Evolutionary conservation across 257 asterid species (phyloP).

Genomic region (Solanum stenotomum): DNA sequence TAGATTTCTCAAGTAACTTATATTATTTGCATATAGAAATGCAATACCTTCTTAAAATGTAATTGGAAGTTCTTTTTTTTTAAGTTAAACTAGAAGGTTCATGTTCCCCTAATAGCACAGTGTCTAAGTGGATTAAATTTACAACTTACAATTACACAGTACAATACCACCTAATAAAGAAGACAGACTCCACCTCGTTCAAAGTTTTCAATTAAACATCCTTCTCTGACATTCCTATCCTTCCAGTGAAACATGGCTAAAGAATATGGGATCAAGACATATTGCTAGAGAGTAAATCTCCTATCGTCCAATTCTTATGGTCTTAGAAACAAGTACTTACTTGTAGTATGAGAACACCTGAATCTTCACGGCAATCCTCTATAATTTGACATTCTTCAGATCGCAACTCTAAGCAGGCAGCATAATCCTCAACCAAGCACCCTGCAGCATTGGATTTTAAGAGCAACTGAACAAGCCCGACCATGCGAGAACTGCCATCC

Average conservation of each 20-base stretch:
- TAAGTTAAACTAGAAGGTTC: neutral
- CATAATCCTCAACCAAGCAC: conserved; percentile 83
- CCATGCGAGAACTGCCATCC: conserved; percentile 76
- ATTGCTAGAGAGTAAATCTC: neutral
- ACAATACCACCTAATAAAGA: neutral
- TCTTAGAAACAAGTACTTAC: conserved; percentile 30
- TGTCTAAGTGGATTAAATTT: neutral
- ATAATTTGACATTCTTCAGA: conserved; percentile 71
- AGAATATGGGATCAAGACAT: neutral
- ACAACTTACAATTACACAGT: neutral
- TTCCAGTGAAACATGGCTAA: neutral
- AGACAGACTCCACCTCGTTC: neutral
- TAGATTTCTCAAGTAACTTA: neutral
- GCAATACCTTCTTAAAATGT: neutral
- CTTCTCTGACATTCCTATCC: neutral
- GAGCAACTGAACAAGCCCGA: conserved; percentile 85
- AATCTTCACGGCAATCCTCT: conserved; percentile 78
- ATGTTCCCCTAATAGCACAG: neutral
- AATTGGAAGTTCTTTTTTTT: neutral
- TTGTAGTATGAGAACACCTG: conserved; percentile 86
- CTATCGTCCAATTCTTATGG: neutral
- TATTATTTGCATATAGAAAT: neutral
- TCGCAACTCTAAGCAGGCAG: conserved; percentile 89
- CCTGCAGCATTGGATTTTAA: conserved; percentile 61
- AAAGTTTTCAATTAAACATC: neutral